phyloP scores from a whole-genome alignment of 345 rosid species.

The Mallotus nudiflorus region DNA sequence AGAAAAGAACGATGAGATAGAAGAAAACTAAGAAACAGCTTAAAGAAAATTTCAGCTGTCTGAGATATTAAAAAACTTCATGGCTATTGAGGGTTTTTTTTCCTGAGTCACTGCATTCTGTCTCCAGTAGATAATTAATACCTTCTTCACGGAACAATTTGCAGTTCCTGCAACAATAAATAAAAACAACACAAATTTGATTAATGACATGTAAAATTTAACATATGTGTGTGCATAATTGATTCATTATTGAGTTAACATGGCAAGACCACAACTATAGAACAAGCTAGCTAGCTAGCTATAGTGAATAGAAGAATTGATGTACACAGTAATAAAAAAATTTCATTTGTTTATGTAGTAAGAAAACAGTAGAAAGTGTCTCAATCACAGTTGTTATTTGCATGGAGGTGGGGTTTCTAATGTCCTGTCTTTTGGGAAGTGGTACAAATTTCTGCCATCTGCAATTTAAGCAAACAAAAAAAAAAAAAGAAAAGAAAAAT shows the following conservation, averaged over 20 bases:
- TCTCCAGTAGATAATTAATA: not conserved
- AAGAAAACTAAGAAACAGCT: conserved; percentile 12
- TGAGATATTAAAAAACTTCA: conserved; percentile 5
- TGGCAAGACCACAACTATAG: no score
- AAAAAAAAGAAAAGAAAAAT: not conserved
- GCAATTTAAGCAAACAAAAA: not conserved
- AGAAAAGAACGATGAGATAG: no score
- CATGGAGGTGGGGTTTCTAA: conserved; percentile 5
- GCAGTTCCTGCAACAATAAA: not conserved
- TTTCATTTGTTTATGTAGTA: not conserved
- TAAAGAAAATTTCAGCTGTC: conserved; percentile 11
- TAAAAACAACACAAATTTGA: not conserved
- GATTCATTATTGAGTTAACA: no score
- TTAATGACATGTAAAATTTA: not conserved
- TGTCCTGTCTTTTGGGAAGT: conserved; percentile 13
- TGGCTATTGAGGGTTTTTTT: not conserved
- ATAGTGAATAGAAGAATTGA: not conserved
- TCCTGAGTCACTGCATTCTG: not conserved
- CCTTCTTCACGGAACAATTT: not conserved
- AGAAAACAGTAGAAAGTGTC: conserved; percentile 6
- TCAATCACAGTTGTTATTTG: conserved; percentile 7
- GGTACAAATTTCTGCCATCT: conserved; percentile 8
- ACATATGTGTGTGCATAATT: no score
- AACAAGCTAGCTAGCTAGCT: no score
- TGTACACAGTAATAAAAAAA: not conserved